phyloP scores from a whole-genome alignment of 495 filamentous ascomycete genomes.

The Penicillium macrosclerotiorum region DNA sequence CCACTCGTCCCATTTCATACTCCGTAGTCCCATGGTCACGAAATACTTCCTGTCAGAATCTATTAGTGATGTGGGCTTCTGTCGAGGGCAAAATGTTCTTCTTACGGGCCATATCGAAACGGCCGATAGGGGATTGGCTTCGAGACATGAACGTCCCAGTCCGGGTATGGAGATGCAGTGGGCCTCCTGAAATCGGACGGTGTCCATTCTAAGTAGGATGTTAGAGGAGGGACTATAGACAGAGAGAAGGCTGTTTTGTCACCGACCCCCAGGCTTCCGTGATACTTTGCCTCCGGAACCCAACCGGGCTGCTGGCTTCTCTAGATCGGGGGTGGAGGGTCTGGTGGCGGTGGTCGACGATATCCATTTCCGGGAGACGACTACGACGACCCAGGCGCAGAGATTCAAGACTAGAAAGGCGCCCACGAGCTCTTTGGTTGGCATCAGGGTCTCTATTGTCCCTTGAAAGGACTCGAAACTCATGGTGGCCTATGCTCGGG shows the following conservation, averaged over 20 bases:
- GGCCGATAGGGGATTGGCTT: conserved; percentile 83
- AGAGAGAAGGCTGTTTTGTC: not conserved
- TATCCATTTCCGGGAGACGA: conserved; percentile 27
- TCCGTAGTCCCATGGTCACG: conserved; percentile 80
- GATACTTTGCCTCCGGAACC: conserved; percentile 14
- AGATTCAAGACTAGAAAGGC: conserved; percentile 23
- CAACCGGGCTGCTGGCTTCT: conserved; percentile 21
- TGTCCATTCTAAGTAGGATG: conserved; percentile 69
- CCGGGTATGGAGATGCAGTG: conserved; percentile 60
- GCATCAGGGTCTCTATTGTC: conserved; percentile 6
- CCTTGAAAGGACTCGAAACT: conserved; percentile 3
- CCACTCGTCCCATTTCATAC: conserved; percentile 79
- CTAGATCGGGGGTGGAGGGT: conserved; percentile 24
- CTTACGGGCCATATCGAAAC: conserved; percentile 74
- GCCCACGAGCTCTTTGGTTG: conserved; percentile 18
- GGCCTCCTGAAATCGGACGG: conserved; percentile 69
- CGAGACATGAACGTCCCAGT: conserved; percentile 69
- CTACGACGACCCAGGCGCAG: conserved; percentile 18
- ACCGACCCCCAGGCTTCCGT: conserved; percentile 37
- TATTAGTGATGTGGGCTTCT: not conserved
- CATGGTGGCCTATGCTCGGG: not conserved
- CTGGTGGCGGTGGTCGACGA: conserved; percentile 6
- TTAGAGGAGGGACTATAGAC: not conserved
- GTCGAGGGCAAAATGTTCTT: not conserved
- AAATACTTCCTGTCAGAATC: conserved; percentile 52